Conservation (phyloP, 768 basidiomycete genomes). For the Lepiota brunneoincarnata region DNA sequence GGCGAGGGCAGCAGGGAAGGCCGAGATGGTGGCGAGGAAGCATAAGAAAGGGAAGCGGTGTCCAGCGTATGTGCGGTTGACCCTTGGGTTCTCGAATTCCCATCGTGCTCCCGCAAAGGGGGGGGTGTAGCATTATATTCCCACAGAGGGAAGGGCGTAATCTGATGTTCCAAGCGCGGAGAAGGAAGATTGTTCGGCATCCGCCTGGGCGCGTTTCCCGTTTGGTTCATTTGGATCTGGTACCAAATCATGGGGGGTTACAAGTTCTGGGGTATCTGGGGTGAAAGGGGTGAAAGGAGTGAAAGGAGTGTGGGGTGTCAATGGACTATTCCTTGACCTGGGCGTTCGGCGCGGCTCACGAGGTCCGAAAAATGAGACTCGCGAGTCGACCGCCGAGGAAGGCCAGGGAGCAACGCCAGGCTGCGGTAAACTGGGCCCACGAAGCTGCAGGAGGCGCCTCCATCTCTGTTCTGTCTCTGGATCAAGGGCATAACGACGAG, state of each 20-base stretch:
- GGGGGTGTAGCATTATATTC: slow-evolving; percentile 1
- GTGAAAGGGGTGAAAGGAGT: slow-evolving; percentile 8
- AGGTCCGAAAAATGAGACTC: slow-evolving; percentile 8
- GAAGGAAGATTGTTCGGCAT: slow-evolving; percentile 1
- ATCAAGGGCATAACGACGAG: slow-evolving; percentile 3
- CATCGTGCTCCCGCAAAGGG: neutral
- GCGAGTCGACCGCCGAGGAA: slow-evolving; percentile 1
- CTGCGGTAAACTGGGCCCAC: neutral
- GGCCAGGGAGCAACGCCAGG: neutral
- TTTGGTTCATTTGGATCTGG: slow-evolving; percentile 1
- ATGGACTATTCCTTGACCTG: neutral
- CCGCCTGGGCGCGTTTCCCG: neutral
- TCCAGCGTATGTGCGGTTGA: neutral
- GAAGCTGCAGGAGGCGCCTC: neutral
- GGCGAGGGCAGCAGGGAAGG: neutral
- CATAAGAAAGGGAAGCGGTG: neutral
- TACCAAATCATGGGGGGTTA: slow-evolving; percentile 5
- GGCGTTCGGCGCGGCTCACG: slow-evolving; percentile 4
- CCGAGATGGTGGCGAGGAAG: neutral
- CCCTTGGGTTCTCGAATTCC: neutral
- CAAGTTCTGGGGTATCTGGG: slow-evolving; percentile 10
- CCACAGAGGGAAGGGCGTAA: slow-evolving; percentile 12
- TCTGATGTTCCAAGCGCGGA: neutral
- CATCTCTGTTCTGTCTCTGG: slow-evolving; percentile 8
- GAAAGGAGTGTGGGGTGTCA: slow-evolving; percentile 4